These are phyloP conservation scores for Capsicum chinense DNA, from an alignment of 257 asterid genomes.

Conservation along the genomic window DNA sequence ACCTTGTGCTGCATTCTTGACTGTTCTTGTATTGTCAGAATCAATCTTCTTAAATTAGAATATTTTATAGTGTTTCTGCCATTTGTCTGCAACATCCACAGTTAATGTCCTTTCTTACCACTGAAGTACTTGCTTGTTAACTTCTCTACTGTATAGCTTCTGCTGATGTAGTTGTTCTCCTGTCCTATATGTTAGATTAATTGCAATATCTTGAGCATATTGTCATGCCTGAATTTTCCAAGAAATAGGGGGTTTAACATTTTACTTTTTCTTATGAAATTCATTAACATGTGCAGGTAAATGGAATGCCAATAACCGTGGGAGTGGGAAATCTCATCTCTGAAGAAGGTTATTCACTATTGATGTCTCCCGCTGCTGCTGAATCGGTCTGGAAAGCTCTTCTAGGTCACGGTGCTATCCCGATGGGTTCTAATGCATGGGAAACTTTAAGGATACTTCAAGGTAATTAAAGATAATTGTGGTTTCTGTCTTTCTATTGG, in stretches of 20 bases:
- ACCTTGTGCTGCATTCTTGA: conserved; percentile 16
- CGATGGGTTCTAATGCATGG: conserved; percentile 81
- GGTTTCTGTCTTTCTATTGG: neutral
- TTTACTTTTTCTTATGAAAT: neutral
- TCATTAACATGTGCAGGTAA: conserved; percentile 60
- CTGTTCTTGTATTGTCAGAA: conserved; percentile 1
- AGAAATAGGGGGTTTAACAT: neutral
- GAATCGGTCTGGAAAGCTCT: conserved; percentile 72
- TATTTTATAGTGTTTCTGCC: neutral
- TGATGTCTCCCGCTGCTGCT: conserved; percentile 76
- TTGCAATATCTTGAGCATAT: conserved; percentile 16
- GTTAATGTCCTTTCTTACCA: neutral
- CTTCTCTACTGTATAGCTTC: conserved; percentile 17
- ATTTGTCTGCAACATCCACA: conserved; percentile 8
- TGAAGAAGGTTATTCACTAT: conserved; percentile 78
- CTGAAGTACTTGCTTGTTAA: neutral
- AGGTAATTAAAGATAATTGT: conserved; percentile 49
- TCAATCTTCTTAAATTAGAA: neutral
- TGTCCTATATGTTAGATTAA: conserved; percentile 1
- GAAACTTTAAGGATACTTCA: conserved; percentile 87
- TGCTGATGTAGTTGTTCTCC: neutral
- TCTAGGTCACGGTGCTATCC: conserved; percentile 68
- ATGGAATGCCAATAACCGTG: conserved; percentile 86
- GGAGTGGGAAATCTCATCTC: conserved; percentile 83
- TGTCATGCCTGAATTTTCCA: neutral